phyloP scores from a whole-genome alignment of 1,284 basidiomycete genomes.

The Hemileia vastatrix region DNA sequence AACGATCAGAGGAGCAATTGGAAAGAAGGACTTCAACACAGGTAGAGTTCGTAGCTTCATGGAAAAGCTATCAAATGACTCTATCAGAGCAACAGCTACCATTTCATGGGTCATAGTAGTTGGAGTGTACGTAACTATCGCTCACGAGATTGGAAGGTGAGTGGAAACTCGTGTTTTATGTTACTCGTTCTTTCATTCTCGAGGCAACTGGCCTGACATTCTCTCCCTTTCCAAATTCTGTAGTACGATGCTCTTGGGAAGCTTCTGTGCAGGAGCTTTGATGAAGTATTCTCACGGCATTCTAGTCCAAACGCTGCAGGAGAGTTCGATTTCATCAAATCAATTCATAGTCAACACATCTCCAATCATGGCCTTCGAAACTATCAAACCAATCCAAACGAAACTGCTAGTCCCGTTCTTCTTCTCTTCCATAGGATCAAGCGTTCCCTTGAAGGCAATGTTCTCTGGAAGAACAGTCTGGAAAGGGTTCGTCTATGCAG shows the following conservation, averaged over 20 bases:
- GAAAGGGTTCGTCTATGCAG: constrained; percentile 30
- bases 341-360: too few species aligned
- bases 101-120: neutral
- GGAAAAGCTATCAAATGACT: too few species aligned
- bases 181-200: too few species aligned
- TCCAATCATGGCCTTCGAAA: neutral
- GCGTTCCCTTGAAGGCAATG: constrained; percentile 29
- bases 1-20: neutral
- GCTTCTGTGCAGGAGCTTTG: too few species aligned
- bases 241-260: too few species aligned
- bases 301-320: too few species aligned
- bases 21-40: too few species aligned
- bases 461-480: constrained; percentile 28
- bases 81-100: neutral
- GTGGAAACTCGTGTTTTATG: too few species aligned
- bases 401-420: constrained; percentile 31
- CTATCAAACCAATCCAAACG: neutral
- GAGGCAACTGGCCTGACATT: too few species aligned
- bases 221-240: too few species aligned
- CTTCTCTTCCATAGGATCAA: constrained; percentile 32
- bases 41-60: neutral
- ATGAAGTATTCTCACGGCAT: too few species aligned
- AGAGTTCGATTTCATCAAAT: too few species aligned
- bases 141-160: constrained; percentile 15
- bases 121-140: neutral